Conservation (phyloP, 83 land plant genomes). For the Picea abies region DNA sequence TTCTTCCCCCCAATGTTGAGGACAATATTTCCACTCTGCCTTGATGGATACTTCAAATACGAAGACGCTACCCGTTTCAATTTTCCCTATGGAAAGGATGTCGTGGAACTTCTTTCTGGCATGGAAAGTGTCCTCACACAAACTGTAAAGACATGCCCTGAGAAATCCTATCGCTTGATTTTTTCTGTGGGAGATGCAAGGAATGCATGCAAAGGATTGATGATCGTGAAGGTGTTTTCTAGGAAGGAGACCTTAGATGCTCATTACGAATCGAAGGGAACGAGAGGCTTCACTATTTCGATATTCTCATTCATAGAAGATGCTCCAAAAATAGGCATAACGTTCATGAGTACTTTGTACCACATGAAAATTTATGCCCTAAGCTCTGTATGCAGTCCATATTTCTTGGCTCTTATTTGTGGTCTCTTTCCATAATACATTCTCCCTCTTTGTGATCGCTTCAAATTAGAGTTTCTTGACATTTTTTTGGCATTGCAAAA, state of each 20-base stretch:
- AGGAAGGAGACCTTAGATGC: slow-evolving; percentile 12
- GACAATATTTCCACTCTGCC: slow-evolving; percentile 64
- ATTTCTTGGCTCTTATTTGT: too few relatives aligned
- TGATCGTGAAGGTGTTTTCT: slow-evolving; percentile 66
- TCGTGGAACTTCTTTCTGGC: slow-evolving; percentile 65
- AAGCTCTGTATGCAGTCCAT: slow-evolving; percentile 71
- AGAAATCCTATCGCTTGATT: slow-evolving; percentile 39
- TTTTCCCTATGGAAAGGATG: slow-evolving; percentile 46
- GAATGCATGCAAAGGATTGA: slow-evolving; percentile 61
- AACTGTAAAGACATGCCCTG: slow-evolving; percentile 41
- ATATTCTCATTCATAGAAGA: slow-evolving; percentile 45
- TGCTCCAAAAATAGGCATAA: slow-evolving; percentile 47
- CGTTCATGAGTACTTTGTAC: slow-evolving; percentile 64
- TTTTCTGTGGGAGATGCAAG: slow-evolving; percentile 64
- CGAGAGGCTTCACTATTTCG: slow-evolving; percentile 4
- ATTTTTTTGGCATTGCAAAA: too few relatives aligned
- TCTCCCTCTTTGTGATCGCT: too few relatives aligned
- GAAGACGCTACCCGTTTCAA: slow-evolving; percentile 52
- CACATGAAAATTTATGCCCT: slow-evolving; percentile 44
- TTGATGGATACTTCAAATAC: slow-evolving; percentile 68
- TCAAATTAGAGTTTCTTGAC: too few relatives aligned
- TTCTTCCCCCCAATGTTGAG: slow-evolving; percentile 60
- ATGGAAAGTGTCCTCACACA: slow-evolving; percentile 67
- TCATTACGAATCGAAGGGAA: slow-evolving; percentile 13
- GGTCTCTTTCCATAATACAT: too few relatives aligned